phyloP scores from a whole-genome alignment of 2,329 filamentous ascomycete genomes.

The Colletotrichum tamarilloi region DNA sequence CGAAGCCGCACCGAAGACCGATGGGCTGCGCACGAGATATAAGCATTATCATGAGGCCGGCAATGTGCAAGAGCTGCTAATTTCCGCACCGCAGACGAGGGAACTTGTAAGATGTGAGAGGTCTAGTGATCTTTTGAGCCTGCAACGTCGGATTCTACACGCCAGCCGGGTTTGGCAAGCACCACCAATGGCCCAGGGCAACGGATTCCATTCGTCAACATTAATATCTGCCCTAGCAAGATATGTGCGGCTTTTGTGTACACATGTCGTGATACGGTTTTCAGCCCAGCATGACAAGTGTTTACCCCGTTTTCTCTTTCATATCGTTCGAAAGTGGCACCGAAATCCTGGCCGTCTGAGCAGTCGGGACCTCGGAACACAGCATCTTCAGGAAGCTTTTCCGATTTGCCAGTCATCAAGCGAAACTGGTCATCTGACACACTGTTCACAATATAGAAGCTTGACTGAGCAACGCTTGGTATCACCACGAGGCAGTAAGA shows the following conservation, averaged over 20 bases:
- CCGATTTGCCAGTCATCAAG: too few relatives aligned
- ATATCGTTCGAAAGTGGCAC: background rate
- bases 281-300: background rate
- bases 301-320: background rate
- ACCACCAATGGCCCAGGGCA: background rate
- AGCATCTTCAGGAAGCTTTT: background rate
- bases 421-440: background rate
- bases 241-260: background rate
- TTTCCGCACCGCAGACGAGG: background rate
- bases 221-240: background rate
- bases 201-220: background rate
- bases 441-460: background rate
- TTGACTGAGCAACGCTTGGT: background rate
- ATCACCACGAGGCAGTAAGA: background rate
- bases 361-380: background rate
- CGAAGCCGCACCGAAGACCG: background rate
- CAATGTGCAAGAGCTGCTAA: slow-evolving; percentile 2
- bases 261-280: background rate
- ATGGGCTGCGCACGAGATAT: background rate
- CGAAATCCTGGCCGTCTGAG: background rate
- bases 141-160: slow-evolving; percentile 1
- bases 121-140: slow-evolving; percentile 7
- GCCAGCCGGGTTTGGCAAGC: background rate
- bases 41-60: background rate
- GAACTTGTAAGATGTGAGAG: background rate